A percentile compares a stretch with the other conserved stretches of the same genome.
phyloP scores from a whole-genome alignment of 108 stramenopile species.

The Stephanodiscus minutulus region DNA sequence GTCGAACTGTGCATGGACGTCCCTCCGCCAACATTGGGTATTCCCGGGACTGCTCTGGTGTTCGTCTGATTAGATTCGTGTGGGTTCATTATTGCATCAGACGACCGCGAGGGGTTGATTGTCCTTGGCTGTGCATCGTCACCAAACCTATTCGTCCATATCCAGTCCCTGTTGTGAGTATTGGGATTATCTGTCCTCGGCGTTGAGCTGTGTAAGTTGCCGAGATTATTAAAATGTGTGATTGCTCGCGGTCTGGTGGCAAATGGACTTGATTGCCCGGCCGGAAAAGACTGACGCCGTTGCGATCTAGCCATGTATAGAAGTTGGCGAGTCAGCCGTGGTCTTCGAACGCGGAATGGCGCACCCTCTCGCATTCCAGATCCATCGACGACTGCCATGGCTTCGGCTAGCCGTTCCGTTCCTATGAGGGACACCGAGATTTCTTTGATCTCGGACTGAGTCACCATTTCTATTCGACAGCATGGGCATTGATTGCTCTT shows the following conservation, averaged over 20 bases:
- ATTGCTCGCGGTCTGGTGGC: background rate
- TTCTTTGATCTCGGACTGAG: slow-evolving; percentile 44
- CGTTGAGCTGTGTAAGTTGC: background rate
- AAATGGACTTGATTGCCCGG: background rate
- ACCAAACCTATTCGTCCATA: background rate
- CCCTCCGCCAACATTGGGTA: background rate
- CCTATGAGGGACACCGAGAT: slow-evolving; percentile 43
- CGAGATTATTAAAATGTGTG: background rate
- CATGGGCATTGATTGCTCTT: slow-evolving; percentile 48
- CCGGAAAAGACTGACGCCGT: background rate
- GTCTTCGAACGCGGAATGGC: slow-evolving; percentile 7
- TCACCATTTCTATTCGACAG: slow-evolving; percentile 44
- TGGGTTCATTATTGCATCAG: slow-evolving; percentile 14
- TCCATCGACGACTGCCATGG: slow-evolving; percentile 1
- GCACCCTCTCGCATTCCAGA: slow-evolving; percentile 9
- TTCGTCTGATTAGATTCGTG: slow-evolving; percentile 5
- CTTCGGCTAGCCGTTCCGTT: slow-evolving; percentile 28
- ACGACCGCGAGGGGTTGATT: slow-evolving; percentile 6
- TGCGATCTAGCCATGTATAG: background rate
- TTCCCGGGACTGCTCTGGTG: background rate
- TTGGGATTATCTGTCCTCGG: slow-evolving; percentile 2
- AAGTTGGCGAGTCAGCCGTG: background rate
- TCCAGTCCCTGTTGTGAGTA: background rate
- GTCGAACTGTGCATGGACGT: slow-evolving; percentile 1
- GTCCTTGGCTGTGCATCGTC: background rate